Conservation (phyloP, 2,329 filamentous ascomycete genomes). For the Neoarthrinium moseri region DNA sequence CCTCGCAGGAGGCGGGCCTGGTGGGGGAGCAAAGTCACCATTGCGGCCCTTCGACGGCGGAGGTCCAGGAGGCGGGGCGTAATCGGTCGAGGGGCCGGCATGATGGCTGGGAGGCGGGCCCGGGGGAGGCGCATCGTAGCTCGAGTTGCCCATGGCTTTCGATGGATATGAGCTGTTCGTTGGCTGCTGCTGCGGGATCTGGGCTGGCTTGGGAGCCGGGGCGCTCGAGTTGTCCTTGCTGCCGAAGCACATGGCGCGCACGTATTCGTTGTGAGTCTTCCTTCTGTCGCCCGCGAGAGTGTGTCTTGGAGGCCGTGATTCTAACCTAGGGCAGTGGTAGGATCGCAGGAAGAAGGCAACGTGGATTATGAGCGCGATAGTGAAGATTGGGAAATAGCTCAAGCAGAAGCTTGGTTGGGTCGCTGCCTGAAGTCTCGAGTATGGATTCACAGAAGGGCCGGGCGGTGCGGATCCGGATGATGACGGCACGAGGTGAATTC, state of each 20-base stretch:
- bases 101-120: constrained; percentile 22
- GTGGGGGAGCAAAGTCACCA: constrained; percentile 30
- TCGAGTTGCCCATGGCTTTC: constrained; percentile 13
- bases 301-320: no score
- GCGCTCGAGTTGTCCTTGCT: constrained; percentile 39
- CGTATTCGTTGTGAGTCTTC: background rate
- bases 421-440: no score
- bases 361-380: no score
- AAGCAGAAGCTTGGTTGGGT: no score
- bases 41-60: constrained; percentile 19
- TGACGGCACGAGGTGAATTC: no score
- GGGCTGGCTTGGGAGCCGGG: constrained; percentile 37
- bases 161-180: constrained; percentile 18
- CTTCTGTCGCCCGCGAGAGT: no score
- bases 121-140: constrained; percentile 16
- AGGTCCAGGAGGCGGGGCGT: constrained; percentile 23
- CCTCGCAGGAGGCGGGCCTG: constrained; percentile 33
- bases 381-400: no score
- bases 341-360: no score
- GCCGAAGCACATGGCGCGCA: constrained; percentile 49
- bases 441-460: no score
- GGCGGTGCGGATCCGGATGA: no score
- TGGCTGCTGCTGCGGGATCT: constrained; percentile 21
- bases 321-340: no score
- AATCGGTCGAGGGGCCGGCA: constrained; percentile 10